Conservation (phyloP, 257 asterid species). For the Solanum chilense region DNA sequence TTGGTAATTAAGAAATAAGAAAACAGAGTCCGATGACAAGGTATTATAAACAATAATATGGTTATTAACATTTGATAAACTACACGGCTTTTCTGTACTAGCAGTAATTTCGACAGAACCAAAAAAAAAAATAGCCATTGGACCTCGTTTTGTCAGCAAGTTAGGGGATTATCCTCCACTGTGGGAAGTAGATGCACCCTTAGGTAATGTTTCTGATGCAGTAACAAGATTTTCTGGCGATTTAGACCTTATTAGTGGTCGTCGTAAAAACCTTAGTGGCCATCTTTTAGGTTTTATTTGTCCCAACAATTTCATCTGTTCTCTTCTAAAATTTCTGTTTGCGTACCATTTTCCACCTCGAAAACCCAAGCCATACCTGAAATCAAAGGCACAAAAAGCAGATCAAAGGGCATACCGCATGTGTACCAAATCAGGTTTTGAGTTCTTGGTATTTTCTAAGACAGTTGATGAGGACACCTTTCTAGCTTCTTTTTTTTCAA, state of each 20-base stretch:
- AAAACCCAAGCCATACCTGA: slow-evolving; percentile 83
- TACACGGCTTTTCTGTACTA: not conserved
- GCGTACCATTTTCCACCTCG: slow-evolving; percentile 78
- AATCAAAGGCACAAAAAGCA: not conserved
- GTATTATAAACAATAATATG: not conserved
- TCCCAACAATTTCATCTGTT: slow-evolving; percentile 66
- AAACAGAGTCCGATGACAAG: not conserved
- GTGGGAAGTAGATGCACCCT: not conserved
- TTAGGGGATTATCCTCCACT: not conserved
- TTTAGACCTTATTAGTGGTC: slow-evolving; percentile 37
- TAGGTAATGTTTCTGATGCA: slow-evolving; percentile 20
- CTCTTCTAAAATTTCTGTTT: slow-evolving; percentile 41
- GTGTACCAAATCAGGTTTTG: not conserved
- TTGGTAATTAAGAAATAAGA: not conserved
- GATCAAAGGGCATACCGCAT: not conserved
- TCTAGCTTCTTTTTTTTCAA: not conserved
- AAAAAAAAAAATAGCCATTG: not conserved
- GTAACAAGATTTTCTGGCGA: slow-evolving; percentile 17
- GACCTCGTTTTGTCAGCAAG: not conserved
- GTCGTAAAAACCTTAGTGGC: slow-evolving; percentile 53
- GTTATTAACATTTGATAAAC: not conserved
- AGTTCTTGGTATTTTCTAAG: not conserved
- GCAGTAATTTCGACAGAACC: not conserved
- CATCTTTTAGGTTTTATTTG: slow-evolving; percentile 56
- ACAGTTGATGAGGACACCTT: not conserved